Conservation (phyloP, 139 green algal genomes). For the Chlorella sp. region DNA sequence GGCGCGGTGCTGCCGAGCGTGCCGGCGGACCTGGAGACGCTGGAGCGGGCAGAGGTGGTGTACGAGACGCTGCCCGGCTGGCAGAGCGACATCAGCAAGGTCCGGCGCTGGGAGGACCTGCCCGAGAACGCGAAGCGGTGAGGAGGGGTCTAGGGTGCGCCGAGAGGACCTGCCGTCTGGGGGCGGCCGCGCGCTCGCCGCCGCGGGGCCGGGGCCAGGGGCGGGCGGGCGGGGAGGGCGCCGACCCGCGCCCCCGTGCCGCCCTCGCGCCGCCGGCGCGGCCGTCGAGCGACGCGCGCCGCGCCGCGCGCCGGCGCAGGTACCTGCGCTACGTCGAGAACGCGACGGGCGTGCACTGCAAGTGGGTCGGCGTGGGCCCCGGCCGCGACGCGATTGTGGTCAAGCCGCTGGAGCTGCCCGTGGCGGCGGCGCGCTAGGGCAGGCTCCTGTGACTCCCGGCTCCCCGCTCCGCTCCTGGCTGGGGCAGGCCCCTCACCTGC, state of each 20-base stretch:
- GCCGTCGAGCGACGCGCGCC: no score
- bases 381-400: conserved; percentile 91
- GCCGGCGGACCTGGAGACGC: conserved; percentile 70
- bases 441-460: neutral
- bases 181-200: no score
- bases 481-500: no score
- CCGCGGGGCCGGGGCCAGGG: no score
- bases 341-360: conserved; percentile 78
- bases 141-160: neutral
- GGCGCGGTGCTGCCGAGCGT: conserved; percentile 55
- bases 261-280: no score
- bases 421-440: neutral
- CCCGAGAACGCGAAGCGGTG: conserved; percentile 68
- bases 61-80: conserved; percentile 97
- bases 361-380: conserved; percentile 97
- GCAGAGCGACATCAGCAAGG: conserved; percentile 81
- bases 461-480: no score
- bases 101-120: conserved; percentile 84
- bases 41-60: conserved; percentile 78
- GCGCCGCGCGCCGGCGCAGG: no score
- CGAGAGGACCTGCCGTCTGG: no score
- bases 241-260: no score
- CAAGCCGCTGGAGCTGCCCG: conserved; percentile 17
- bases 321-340: conserved; percentile 92
- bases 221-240: no score